Evolutionary conservation across 768 basidiomycete genomes (phyloP).

Genomic region (Mrakia gelida): DNA sequence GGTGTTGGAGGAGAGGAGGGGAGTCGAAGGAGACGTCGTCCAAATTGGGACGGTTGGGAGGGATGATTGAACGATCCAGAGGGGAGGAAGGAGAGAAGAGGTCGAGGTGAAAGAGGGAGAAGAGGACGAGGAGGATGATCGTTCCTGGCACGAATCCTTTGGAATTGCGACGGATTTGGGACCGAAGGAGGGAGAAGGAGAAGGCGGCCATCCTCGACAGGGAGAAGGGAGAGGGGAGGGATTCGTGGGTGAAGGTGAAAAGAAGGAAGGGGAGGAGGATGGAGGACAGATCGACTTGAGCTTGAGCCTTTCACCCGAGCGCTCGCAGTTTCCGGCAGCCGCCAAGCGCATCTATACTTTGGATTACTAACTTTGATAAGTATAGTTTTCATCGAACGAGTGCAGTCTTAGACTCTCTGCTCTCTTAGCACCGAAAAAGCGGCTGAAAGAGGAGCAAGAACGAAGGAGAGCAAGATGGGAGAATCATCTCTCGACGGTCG

Average conservation of each 20-base stretch:
- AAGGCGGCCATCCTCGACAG: background rate
- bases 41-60: background rate
- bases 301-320: too few species aligned
- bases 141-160: slow-evolving; percentile 3
- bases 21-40: slow-evolving; percentile 7
- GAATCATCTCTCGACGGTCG: too few species aligned
- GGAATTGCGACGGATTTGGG: background rate
- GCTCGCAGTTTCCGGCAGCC: too few species aligned
- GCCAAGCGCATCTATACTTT: too few species aligned
- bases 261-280: too few species aligned
- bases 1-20: background rate
- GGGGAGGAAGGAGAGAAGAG: background rate
- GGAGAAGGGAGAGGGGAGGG: background rate
- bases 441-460: too few species aligned
- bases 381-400: too few species aligned
- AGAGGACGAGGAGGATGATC: slow-evolving; percentile 11
- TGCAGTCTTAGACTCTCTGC: too few species aligned
- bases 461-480: too few species aligned
- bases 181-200: background rate
- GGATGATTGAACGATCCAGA: background rate
- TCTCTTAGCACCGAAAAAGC: too few species aligned
- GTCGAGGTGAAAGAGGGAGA: slow-evolving; percentile 4
- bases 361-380: too few species aligned
- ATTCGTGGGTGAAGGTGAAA: background rate
- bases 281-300: too few species aligned